Percentiles rank a stretch among this genome's conserved stretches.
These are phyloP conservation scores for Cryptosporidium muris DNA, from an alignment of 169 alveolate species.

Conservation along the genomic window DNA sequence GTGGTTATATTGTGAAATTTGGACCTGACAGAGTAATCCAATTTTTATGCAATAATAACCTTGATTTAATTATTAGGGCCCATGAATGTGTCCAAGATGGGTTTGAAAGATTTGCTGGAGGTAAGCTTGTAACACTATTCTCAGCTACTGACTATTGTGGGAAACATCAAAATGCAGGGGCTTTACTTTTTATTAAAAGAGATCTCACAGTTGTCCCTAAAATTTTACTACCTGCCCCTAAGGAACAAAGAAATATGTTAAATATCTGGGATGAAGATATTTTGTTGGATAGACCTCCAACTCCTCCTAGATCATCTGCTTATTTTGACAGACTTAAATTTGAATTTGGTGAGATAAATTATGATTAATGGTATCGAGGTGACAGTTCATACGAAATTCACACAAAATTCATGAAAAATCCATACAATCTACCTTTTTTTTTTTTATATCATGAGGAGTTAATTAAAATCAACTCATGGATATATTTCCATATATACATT, in stretches of 20 bases:
- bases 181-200: conserved; percentile 94
- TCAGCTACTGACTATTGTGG: conserved; percentile 99
- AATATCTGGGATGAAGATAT: conserved; percentile 63
- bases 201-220: conserved; percentile 97
- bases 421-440: too few relatives aligned
- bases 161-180: conserved; percentile 96
- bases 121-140: conserved; percentile 96
- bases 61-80: conserved; percentile 91
- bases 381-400: too few relatives aligned
- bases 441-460: too few relatives aligned
- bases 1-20: conserved; percentile 98
- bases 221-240: conserved; percentile 93
- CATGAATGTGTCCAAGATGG: conserved; percentile 99
- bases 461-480: too few relatives aligned
- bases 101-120: conserved; percentile 99
- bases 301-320: conserved; percentile 67
- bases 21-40: conserved; percentile 92
- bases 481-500: too few relatives aligned
- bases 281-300: conserved; percentile 62
- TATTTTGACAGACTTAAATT: conserved; percentile 51
- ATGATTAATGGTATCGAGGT: too few relatives aligned
- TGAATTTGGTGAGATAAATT: conserved; percentile 5
- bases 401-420: too few relatives aligned
- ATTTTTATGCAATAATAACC: conserved; percentile 83
- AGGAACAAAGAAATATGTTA: conserved; percentile 26